Base-by-base conservation (phyloP, 2,329 filamentous ascomycete species). In the Amauroascus verrucosus region DNA sequence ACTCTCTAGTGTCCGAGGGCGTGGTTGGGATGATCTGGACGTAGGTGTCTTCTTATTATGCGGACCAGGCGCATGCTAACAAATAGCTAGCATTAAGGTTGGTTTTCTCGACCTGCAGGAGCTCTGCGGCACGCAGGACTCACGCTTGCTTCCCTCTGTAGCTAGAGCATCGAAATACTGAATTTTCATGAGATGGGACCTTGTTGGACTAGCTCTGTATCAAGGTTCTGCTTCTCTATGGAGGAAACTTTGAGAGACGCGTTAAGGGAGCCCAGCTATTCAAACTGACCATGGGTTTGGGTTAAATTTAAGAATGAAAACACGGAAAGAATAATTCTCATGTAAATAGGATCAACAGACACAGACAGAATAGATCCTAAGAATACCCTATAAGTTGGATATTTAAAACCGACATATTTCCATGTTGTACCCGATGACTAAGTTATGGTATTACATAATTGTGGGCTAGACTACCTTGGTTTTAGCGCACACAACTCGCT, bases 1-100 rank as follows among this genome's bases (percentile, higher is more conserved):
- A 70, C 77, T 95, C 57, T 77, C 82, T 61, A 83, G 85, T 54
- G 88, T 95, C 28, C 84, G 91, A 69, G 89, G 89, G 57, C 79
- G 89, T 61, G 84, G 86, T 62, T 95, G 89, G 88, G 88, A 93
- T 70, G 88, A 79, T 52, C 51, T 60, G 37, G 59, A 60, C 57
- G 59, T 60, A 56, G 56, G 59, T 57, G 18, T 2, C 41, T 51
- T 22, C n/a, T 41, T 41, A 6, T 40, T 13, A 33, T 24, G 7
- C 13, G 26, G 5, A 16, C 9, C 28, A 11, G 41, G 18, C 33
- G 35, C 33, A 30, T 33, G 20, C 51, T 48, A 20, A 53, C 51
- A 43, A 1, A 1, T 33, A 14, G 14, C n/a, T 28, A 55, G 53
- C 48, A 51, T 6, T 47, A 48, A 54, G n/a, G 14, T 35, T 16